Conservation (phyloP, 106 monocot species). For the Triglochin maritima region DNA sequence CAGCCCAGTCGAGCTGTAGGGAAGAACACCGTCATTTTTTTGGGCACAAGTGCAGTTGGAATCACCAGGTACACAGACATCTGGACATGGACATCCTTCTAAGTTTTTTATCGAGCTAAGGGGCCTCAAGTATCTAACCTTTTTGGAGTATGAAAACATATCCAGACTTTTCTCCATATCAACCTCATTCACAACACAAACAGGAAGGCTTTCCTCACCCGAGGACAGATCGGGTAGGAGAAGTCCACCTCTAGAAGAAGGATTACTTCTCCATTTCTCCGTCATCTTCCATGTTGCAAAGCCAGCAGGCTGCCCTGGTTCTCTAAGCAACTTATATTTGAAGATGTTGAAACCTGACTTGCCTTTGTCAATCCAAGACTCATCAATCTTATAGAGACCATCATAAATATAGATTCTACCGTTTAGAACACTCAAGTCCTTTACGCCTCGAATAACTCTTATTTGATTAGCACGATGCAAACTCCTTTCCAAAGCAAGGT, state of each 20-base stretch:
- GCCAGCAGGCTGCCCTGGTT: constrained; percentile 60
- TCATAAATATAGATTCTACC: constrained; percentile 76
- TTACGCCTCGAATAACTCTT: constrained; percentile 52
- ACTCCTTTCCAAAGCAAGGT: constrained; percentile 75
- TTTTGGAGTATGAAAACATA: constrained; percentile 46
- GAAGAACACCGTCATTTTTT: constrained; percentile 47
- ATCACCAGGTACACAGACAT: constrained; percentile 60
- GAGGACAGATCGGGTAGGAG: constrained; percentile 54
- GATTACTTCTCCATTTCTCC: constrained; percentile 53
- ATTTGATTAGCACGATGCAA: constrained; percentile 31
- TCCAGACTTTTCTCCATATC: constrained; percentile 44
- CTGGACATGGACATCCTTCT: constrained; percentile 36
- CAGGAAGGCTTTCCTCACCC: constrained; percentile 47
- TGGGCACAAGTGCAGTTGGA: constrained; percentile 41
- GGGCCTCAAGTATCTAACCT: constrained; percentile 21
- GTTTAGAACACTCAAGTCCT: constrained; percentile 17
- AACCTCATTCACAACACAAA: constrained; percentile 71
- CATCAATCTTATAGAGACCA: constrained; percentile 54
- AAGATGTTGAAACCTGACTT: constrained; percentile 63
- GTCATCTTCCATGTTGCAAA: constrained; percentile 49
- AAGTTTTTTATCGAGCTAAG: constrained; percentile 22
- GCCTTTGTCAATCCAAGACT: constrained; percentile 54
- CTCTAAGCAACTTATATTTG: constrained; percentile 60
- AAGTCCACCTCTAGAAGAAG: constrained; percentile 35
- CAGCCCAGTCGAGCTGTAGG: constrained; percentile 56